Base-by-base conservation (phyloP, 495 filamentous ascomycete genomes). In the Elaphomyces granulatus region DNA sequence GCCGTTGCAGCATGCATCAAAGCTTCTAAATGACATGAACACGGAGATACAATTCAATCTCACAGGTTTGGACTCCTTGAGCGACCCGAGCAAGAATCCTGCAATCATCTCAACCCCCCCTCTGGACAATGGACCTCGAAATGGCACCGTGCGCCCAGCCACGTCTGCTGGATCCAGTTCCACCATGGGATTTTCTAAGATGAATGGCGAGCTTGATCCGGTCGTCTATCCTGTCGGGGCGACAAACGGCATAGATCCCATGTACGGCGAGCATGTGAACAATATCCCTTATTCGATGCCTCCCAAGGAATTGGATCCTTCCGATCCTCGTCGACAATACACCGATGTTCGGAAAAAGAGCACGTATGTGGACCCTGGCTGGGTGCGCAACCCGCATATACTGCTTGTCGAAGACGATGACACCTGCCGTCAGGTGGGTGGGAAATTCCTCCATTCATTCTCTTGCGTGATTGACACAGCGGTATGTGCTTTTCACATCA, bases 381-480 rank as follows among this genome's bases (percentile, higher is more conserved):
- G 87, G 87, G 61, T 77, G 15, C 76, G 80, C 46, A 78, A 79
- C 46, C 90, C 90, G 0, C 74, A 80, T 38, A 86, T 98, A 43
- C 65, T 98, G 41, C 71, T 98, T 32, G 90, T 98, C 23, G 90
- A 98, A 55, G 90, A 98, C 55, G 90, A 98, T 58, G 80, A 77
- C 37, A 95, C 87, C 2, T 96, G 90, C 56, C 77, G 87, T 23
- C 73, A 88, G 38, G 95, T 98, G 46, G 90, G 92, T 26, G 78
- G 83, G 35, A 95, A 95, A 59, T 96, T 96, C 56, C 64, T 98
- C 28, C 81, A 83, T 41, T 80, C 80, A 10, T 87, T 94, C 54
- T 74, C 80, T 39, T 96, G 90, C 55, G 72, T 74, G 8, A 92
- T 96, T 53, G 84, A 95, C 55, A 83, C 76, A 51, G 83, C 88